These are phyloP conservation scores for Nicotiana knightiana DNA, from an alignment of 257 asterid genomes.

Conservation along the genomic window DNA sequence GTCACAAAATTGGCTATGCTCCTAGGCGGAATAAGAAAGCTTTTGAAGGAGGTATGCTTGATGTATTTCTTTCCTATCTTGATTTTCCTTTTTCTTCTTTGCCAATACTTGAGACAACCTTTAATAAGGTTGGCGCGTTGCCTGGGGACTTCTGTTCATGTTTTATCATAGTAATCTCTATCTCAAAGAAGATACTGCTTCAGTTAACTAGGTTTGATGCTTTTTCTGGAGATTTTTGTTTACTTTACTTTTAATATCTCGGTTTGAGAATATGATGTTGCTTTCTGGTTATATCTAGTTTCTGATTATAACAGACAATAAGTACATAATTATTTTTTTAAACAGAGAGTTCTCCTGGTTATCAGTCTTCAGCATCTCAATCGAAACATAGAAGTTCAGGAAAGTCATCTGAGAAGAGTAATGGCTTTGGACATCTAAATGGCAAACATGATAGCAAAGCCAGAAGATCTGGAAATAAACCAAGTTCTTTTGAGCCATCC, in stretches of 20 bases:
- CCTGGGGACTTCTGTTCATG: not conserved
- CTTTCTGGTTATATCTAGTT: not conserved
- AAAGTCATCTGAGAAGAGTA: constrained; percentile 35
- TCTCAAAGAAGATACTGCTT: not conserved
- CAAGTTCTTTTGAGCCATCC: constrained; percentile 28
- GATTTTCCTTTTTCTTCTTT: not conserved
- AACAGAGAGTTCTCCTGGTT: constrained; percentile 42
- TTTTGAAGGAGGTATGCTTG: constrained; percentile 40
- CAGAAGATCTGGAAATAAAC: constrained; percentile 29
- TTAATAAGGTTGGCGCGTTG: not conserved
- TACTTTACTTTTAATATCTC: not conserved
- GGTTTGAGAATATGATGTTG: not conserved
- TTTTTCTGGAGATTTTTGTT: not conserved
- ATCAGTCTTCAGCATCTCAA: constrained; percentile 20
- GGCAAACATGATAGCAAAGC: constrained; percentile 27
- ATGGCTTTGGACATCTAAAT: constrained; percentile 21
- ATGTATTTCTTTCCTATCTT: not conserved
- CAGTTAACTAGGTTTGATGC: not conserved
- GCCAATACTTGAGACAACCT: not conserved
- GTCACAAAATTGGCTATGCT: constrained; percentile 92
- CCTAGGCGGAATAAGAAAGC: constrained; percentile 41
- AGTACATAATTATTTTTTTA: constrained; percentile 4
- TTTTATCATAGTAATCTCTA: not conserved
- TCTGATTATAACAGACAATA: not conserved
- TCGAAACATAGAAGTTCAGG: constrained; percentile 19